Evolutionary conservation across 2,329 filamentous ascomycete genomes (phyloP), one percentile per base, ranked within the genome.

Genomic region (Ophiostoma quercus): DNA sequence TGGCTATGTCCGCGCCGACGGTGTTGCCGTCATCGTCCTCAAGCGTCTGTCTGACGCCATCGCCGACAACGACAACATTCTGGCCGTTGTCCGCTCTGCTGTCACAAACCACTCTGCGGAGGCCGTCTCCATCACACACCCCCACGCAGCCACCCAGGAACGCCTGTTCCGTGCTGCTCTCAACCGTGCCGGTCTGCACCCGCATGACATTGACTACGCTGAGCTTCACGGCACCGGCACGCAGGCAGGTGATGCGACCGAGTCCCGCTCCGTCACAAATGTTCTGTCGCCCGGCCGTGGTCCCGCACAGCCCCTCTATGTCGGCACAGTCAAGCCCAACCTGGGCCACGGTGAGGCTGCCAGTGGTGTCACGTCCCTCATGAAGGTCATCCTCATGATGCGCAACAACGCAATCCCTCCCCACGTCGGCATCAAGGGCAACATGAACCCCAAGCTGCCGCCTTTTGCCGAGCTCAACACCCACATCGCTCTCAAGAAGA

Each of bases 211-310:
- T 67, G 88, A 88, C 78, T 96, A 94, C 76, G 88, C 96, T 9
- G 92, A 96, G 79, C 92, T 95, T 88, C 92, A 96, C 77, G 92
- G 91, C 14, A 96, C 92, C 2, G 92, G 92, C 37, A 96, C 92
- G 0, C 91, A 95, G 78, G 92, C 90, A 43, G 92, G 91, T 72
- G 92, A 96, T 75, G 88, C 87, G 8, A 90, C 88, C 4, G 93
- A 97, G 77, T 94, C 94, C 89, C 83, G 87, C 1, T 92, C 90
- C 0, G 90, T 96, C 67, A 87, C 88, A 2, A 79, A 82, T 66
- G 79, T 83, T 9, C 85, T 83, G 72, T 82, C 83, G 0, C 83
- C 84, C 4, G 79, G 80, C 0, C 79, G 82, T 34, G 77, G 82
- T 1, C 76, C 77, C 0, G 78, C 85, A 67, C 78, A 83, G n/a